phyloP scores from a whole-genome alignment of 441 rosid genomes.

The Erodium chrysanthum region DNA sequence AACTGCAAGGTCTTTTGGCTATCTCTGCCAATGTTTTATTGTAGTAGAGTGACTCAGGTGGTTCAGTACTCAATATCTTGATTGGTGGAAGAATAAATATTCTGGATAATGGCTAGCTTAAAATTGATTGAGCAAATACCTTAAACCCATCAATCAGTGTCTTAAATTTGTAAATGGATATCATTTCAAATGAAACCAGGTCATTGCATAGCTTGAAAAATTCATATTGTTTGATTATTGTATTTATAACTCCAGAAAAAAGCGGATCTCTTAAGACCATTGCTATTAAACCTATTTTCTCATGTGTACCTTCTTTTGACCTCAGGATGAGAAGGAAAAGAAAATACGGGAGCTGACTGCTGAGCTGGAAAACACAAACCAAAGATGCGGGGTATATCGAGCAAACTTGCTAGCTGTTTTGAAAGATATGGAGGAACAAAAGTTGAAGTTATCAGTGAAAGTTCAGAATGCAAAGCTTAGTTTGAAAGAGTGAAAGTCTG shows the following conservation, averaged over 20 bases:
- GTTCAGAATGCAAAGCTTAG: conserved; percentile 35
- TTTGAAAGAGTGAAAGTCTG: conserved; percentile 23
- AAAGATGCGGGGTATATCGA: conserved; percentile 33
- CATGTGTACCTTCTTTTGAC: conserved; percentile 4
- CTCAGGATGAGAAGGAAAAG: conserved; percentile 26
- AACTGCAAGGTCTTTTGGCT: too few species aligned
- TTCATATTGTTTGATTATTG: too few species aligned
- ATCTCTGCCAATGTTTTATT: too few species aligned
- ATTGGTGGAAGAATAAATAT: neutral
- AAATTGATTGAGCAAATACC: too few species aligned
- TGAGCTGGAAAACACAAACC: conserved; percentile 29
- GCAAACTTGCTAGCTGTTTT: conserved; percentile 26
- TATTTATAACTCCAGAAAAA: neutral
- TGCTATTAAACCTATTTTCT: neutral
- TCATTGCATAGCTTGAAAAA: neutral
- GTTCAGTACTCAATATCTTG: neutral
- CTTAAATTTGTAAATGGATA: neutral
- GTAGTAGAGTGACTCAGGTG: too few species aligned
- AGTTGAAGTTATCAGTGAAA: conserved; percentile 33
- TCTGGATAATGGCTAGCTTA: neutral
- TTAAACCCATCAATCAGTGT: too few species aligned
- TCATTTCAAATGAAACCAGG: neutral
- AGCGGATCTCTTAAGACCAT: neutral
- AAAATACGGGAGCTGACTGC: conserved; percentile 26
- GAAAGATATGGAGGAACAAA: conserved; percentile 39